Evolutionary conservation across 305 asterid species (phyloP), one percentile per base, ranked within the genome.

Genomic region (Solanum hybrid): DNA sequence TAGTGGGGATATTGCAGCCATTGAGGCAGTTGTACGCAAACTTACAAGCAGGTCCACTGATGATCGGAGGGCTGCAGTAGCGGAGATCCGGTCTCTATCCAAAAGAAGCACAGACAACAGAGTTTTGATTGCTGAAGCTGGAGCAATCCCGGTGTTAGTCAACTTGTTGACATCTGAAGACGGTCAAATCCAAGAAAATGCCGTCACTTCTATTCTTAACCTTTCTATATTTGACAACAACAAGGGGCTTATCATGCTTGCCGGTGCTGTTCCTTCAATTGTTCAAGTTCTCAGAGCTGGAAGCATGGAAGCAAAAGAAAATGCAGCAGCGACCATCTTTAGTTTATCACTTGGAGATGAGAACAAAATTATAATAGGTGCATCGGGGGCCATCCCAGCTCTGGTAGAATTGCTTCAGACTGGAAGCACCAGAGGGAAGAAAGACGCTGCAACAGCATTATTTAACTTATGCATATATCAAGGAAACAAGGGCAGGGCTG

Each of bases 251-350:
- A 95, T 97, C 75, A 96, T 97, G 99, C 98, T 96, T 20, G 99
- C 98, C 2, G 95, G 95, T 33, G 99, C 99, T 22, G 90, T 97
- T 91, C 98, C 99, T 38, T 96, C 98, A 4, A 93, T 97, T 57
- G 98, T 97, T 41, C 98, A 94, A 89, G 96, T 96, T 92, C 99
- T 97, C 89, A 91, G 99, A 89, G 94, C 97, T 3, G 99, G 99
- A 91, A 95, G 95, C 95, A 94, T 93, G 94, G 99, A 96, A 89
- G 98, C 99, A 14, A 94, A 95, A 90, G 99, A 97, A 72, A 97
- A 97, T 75, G 97, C 99, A 1, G 99, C 99, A 3, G 99, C 99
- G 24, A 95, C 99, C 89, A 95, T 97, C 85, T 97, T 97, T 83
- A 93, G 98, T 89, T 86, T 97, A 88, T 97, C 99, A 9, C 93